Base-by-base conservation (phyloP, 1,139 yeast genomes). In the Saccharomyces hybrid region DNA sequence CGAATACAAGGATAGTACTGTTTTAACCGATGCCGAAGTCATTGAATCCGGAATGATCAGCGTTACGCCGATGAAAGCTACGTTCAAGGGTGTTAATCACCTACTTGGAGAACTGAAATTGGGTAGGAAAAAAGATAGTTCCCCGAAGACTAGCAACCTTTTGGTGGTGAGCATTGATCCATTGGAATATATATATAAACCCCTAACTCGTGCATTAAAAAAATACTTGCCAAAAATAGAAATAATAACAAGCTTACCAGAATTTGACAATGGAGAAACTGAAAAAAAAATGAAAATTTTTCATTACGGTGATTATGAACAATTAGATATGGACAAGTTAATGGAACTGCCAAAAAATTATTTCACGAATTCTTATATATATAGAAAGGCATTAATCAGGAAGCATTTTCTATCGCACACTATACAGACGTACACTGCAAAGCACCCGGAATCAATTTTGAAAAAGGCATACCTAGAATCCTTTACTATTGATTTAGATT, bases 221-320 rank as follows among this genome's bases (percentile, higher is more conserved):
- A 67, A 63, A 32, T 64, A 72, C 51, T 58, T 74, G 5, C 73
- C 71, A 58, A 28, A 57, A 50, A 28, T 62, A 56, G 28, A 66
- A 56, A 57, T 67, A 5, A 52, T 58, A 5, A 38, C 58, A 9
- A 49, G 54, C 3, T 31, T 58, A n/a, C 57, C 60, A 14, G 16
- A 51, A 13, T 26, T 46, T 1, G 51, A 42, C 8, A 58, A 57
- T 1, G 57, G 55, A 2, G 53, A 50, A 1, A 2, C 0, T 19
- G 44, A 38, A 38, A 38, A 38, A 7, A 6, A 19, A 38, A 38
- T 19, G 25, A 75, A 74, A 56, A 66, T 82, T 0, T 83, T 90
- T 62, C 96, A 90, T 60, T 90, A 82, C 67, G 93, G 89, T 13
- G 98, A 93, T 54, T 93, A 93, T 67, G 99, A 93, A 68, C 91